These are phyloP conservation scores for Trichoderma harzianum DNA, from an alignment of 2,329 filamentous ascomycete genomes.

Conservation along the genomic window DNA sequence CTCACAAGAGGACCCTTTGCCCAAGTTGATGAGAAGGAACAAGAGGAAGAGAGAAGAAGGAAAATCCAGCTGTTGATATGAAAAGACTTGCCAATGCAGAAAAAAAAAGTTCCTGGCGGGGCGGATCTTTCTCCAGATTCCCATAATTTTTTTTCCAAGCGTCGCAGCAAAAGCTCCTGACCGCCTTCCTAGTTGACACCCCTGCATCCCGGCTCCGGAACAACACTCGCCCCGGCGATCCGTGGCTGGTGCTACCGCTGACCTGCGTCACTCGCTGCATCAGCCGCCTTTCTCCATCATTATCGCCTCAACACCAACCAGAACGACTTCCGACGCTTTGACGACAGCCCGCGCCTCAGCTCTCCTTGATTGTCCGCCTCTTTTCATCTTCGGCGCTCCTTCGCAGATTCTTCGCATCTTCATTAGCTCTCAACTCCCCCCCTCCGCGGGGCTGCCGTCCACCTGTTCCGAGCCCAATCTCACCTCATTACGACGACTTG, in stretches of 20 bases:
- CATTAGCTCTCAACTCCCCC: neutral
- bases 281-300: slow-evolving; percentile 7
- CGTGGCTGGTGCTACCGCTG: neutral
- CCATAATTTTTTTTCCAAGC: slow-evolving; percentile 24
- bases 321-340: neutral
- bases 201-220: slow-evolving; percentile 20
- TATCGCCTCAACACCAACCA: slow-evolving; percentile 10
- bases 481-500: slow-evolving; percentile 8
- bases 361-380: neutral
- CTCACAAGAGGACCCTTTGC: neutral
- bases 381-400: neutral
- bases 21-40: neutral
- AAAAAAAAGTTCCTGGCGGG: slow-evolving; percentile 23
- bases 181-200: slow-evolving; percentile 24
- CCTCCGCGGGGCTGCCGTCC: slow-evolving; percentile 19
- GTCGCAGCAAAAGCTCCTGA: slow-evolving; percentile 17
- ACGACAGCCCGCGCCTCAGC: neutral
- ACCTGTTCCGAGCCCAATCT: neutral
- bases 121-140: slow-evolving; percentile 20
- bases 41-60: slow-evolving; percentile 7
- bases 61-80: neutral
- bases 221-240: slow-evolving; percentile 5
- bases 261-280: slow-evolving; percentile 17
- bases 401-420: neutral
- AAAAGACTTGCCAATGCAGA: slow-evolving; percentile 12